A percentile compares a stretch with the other conserved stretches of the same genome.
phyloP scores from a whole-genome alignment of 495 filamentous ascomycete species.

The Penicillium cataractarum region DNA sequence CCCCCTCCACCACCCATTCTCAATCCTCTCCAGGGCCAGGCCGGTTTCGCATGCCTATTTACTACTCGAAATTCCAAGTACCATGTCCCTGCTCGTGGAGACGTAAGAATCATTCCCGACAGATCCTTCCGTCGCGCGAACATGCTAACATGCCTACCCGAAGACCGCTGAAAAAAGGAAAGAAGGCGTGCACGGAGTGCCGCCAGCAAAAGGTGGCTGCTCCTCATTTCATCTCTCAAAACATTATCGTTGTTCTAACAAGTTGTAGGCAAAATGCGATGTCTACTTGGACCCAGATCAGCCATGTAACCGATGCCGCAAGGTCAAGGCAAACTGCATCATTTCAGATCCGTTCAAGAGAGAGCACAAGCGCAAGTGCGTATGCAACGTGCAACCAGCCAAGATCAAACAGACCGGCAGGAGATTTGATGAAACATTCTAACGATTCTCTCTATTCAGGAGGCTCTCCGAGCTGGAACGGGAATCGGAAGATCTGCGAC shows the following conservation, averaged over 20 bases:
- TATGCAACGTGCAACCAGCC: background rate
- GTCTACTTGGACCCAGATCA: slow-evolving; percentile 38
- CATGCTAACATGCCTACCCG: slow-evolving; percentile 15
- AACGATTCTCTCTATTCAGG: slow-evolving; percentile 16
- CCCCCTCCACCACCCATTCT: background rate
- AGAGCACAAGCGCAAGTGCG: slow-evolving; percentile 50
- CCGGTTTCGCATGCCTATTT: background rate
- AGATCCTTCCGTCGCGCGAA: background rate
- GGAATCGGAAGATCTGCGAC: slow-evolving; percentile 44
- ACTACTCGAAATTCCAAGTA: background rate
- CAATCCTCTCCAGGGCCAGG: background rate
- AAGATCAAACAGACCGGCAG: background rate
- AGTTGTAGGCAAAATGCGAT: slow-evolving; percentile 45
- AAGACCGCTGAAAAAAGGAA: slow-evolving; percentile 44
- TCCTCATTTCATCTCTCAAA: background rate
- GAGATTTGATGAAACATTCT: slow-evolving; percentile 1
- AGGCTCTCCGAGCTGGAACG: slow-evolving; percentile 42
- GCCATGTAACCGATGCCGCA: slow-evolving; percentile 44
- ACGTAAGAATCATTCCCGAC: slow-evolving; percentile 19
- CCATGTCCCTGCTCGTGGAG: slow-evolving; percentile 8
- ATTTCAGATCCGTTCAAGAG: slow-evolving; percentile 49
- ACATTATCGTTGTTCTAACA: background rate
- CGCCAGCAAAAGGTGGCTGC: slow-evolving; percentile 46
- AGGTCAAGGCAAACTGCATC: slow-evolving; percentile 41
- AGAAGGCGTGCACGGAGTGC: slow-evolving; percentile 51